A percentile compares a stretch with the other conserved stretches of the same genome.
Evolutionary conservation across 2,329 filamentous ascomycete genomes (phyloP).

Genomic region (Chaetomiaceae sp.): DNA sequence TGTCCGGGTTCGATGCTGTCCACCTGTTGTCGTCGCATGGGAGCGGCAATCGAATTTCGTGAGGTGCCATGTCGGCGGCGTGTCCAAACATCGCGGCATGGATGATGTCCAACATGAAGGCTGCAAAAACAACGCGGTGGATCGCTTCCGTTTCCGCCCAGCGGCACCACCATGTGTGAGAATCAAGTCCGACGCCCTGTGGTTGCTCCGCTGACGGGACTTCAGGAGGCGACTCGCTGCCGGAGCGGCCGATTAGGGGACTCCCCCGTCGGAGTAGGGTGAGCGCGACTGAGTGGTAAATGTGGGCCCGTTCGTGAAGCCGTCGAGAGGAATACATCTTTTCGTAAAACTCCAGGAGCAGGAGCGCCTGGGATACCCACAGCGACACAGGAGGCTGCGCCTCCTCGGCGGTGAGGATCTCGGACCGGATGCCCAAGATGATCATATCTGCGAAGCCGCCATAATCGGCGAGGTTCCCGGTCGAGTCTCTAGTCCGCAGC

Average conservation of each 20-base stretch:
- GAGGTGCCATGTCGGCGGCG: constrained; percentile 82
- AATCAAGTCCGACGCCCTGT: constrained; percentile 35
- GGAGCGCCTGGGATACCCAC: constrained; percentile 81
- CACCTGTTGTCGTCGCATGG: constrained; percentile 85
- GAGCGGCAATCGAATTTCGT: constrained; percentile 79
- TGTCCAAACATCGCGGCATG: constrained; percentile 94
- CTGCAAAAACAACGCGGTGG: constrained; percentile 78
- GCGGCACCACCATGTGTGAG: constrained; percentile 66
- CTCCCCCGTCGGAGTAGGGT: constrained; percentile 82
- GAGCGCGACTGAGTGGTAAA: constrained; percentile 81
- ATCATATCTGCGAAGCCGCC: constrained; percentile 55
- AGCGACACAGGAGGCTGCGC: constrained; percentile 79
- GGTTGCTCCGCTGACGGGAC: constrained; percentile 39
- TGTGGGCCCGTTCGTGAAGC: constrained; percentile 82
- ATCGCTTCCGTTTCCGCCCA: constrained; percentile 91
- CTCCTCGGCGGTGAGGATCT: constrained; percentile 77
- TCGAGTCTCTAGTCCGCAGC: constrained; percentile 61
- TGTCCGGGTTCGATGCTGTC: constrained; percentile 73
- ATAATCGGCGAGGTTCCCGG: constrained; percentile 43
- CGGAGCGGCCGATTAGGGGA: constrained; percentile 75
- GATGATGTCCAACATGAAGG: constrained; percentile 83
- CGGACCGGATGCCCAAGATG: constrained; percentile 70
- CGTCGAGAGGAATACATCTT: constrained; percentile 83
- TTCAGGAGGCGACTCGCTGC: constrained; percentile 73
- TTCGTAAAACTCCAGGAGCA: constrained; percentile 84